A percentile compares a stretch with the other conserved stretches of the same genome.
These are phyloP conservation scores for Chaetomidium leptoderma DNA, from an alignment of 495 filamentous ascomycete species.

Conservation along the genomic window DNA sequence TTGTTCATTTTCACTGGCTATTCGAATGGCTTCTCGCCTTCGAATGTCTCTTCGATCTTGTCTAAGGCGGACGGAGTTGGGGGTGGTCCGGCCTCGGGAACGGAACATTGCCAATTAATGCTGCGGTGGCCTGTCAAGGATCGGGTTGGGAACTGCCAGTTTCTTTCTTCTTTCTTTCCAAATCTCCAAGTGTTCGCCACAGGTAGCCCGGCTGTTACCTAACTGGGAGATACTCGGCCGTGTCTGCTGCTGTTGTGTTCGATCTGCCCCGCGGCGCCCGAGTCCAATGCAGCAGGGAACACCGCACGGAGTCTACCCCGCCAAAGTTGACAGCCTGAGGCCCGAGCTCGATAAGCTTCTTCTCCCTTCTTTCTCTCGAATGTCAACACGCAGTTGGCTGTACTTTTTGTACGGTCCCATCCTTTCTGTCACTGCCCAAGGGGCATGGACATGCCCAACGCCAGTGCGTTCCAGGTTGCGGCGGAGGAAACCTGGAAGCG, in stretches of 20 bases:
- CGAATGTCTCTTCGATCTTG: background rate
- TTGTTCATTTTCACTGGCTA: background rate
- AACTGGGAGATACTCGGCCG: background rate
- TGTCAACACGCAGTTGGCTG: background rate
- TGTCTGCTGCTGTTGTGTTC: background rate
- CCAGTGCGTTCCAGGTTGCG: background rate
- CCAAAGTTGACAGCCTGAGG: too few relatives aligned
- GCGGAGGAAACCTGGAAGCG: background rate
- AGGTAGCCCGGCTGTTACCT: background rate
- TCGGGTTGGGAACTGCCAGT: background rate
- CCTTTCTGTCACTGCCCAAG: background rate
- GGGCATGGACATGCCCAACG: background rate
- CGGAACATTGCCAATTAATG: background rate
- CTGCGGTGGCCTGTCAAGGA: background rate
- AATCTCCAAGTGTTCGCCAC: background rate
- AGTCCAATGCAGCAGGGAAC: background rate
- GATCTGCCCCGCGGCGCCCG: constrained; percentile 9
- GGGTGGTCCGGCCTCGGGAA: constrained; percentile 10
- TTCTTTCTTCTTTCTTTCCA: background rate
- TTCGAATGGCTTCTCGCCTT: background rate
- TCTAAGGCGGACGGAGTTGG: constrained; percentile 10
- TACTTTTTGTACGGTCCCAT: background rate
- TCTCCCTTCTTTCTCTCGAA: background rate
- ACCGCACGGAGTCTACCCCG: constrained; percentile 5
- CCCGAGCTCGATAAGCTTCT: too few relatives aligned